A percentile compares a stretch with the other conserved stretches of the same genome.
phyloP scores from a whole-genome alignment of 228 moss, liverwort and hornwort species.

The Sphagnum fallax region DNA sequence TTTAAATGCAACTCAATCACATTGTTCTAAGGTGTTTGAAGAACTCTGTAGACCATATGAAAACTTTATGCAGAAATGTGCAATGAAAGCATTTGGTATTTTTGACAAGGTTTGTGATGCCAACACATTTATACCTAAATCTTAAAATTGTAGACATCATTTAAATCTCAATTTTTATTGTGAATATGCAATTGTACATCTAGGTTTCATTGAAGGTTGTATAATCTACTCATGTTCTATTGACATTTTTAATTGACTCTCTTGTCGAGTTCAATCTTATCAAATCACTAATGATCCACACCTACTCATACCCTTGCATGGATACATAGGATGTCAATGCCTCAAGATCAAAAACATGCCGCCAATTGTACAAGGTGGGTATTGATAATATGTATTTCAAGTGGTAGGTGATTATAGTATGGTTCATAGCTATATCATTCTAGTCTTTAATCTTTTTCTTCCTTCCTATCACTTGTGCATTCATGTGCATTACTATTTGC shows the following conservation, averaged over 20 bases:
- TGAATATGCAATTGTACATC: background rate
- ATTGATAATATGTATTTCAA: conserved; percentile 69
- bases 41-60: too few relatives aligned
- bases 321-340: conserved; percentile 59
- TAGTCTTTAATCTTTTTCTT: conserved; percentile 90
- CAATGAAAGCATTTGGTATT: too few relatives aligned
- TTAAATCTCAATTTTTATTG: background rate
- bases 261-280: too few relatives aligned
- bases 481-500: too few relatives aligned
- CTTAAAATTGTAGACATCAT: background rate
- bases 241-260: background rate
- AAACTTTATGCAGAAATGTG: too few relatives aligned
- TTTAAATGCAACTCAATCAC: too few relatives aligned
- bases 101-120: conserved; percentile 22
- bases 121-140: too few relatives aligned
- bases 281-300: too few relatives aligned
- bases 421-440: conserved; percentile 71
- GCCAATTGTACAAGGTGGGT: conserved; percentile 80
- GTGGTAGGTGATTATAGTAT: conserved; percentile 76
- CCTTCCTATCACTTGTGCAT: conserved; percentile 53
- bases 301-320: too few relatives aligned
- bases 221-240: too few relatives aligned
- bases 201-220: background rate
- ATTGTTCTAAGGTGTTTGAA: too few relatives aligned
- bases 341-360: conserved; percentile 51